Base-by-base conservation (phyloP, 1,139 yeast species). In the Geotrichum candidum region DNA sequence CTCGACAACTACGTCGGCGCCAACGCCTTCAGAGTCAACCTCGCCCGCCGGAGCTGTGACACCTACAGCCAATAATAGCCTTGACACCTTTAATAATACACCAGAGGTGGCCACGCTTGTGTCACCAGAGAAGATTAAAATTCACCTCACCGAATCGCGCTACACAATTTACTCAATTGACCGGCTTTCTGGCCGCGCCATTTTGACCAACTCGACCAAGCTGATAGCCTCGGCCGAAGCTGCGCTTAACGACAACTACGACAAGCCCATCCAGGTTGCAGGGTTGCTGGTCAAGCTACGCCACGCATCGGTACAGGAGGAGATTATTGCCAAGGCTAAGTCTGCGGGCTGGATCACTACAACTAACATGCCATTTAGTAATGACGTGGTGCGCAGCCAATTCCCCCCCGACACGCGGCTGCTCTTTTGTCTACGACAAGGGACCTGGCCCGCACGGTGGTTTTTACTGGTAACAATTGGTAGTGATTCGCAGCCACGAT, bases 391-490 rank as follows among this genome's bases (percentile, higher is more conserved):
- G 60, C 62, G 66, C 46, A 63, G 63, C 41, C 66, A 68, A 52
- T 70, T 73, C 59, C 66, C 66, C 15, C 61, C 67, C 0, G 63
- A 64, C 13, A 64, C 73, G 1, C 67, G 67, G 38, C 52, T 66
- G 3, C 67, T 73, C 10, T 69, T 75, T 50, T 73, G 72, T 25
- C 63, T 76, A 50, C 66, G 77, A 15, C 69, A 68, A 54, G 69
- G 74, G 1, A 61, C 63, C 7, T 74, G 77, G 77, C 69, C 77
- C 0, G 63, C 65, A 0, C 70, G 72, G 18, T 76, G 78, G 78
- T 75, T 71, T 60, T 63, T 76, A 27, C 65, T 74, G 3, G 76
- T 73, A 1, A 68, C 73, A 0, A 60, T 74, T 6, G 65, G 67
- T n/a, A 65, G 66, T 27, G 57, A 60, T 27, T 66, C 63, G 50